Conservation (phyloP, 2,329 filamentous ascomycete species). For the Lecanosticta acicola region DNA sequence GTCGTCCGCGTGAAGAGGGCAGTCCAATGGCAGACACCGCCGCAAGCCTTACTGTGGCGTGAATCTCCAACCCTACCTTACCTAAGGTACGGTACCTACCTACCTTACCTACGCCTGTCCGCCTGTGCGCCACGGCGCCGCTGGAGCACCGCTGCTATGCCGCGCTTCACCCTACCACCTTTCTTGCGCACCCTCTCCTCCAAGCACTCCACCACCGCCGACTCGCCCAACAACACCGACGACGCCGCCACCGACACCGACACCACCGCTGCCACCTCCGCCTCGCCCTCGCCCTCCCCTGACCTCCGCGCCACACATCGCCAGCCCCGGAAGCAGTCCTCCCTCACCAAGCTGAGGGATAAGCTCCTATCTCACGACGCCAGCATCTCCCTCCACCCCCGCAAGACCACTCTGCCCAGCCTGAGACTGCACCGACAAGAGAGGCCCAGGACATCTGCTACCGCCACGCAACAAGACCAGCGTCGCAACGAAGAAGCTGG, state of each 20-base stretch:
- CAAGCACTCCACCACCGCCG: constrained; percentile 17
- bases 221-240: constrained; percentile 15
- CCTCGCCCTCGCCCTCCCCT: constrained; percentile 14
- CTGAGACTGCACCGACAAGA: neutral
- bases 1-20: too few relatives aligned
- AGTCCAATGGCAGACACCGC: too few relatives aligned
- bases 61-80: too few relatives aligned
- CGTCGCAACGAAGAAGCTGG: neutral
- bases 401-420: neutral
- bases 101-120: too few relatives aligned
- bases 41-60: too few relatives aligned
- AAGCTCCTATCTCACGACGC: constrained; percentile 14
- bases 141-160: constrained; percentile 8
- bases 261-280: constrained; percentile 14
- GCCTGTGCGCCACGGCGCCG: too few relatives aligned
- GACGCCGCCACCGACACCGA: constrained; percentile 12
- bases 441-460: constrained; percentile 3
- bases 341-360: constrained; percentile 20
- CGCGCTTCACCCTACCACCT: constrained; percentile 20
- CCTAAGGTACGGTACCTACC: too few relatives aligned
- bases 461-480: constrained; percentile 1
- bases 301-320: constrained; percentile 2
- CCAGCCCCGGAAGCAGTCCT: constrained; percentile 12
- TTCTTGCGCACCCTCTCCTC: constrained; percentile 22
- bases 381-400: neutral